Evolutionary conservation across 441 rosid species (phyloP).

Genomic region (Isatis lusitanica): DNA sequence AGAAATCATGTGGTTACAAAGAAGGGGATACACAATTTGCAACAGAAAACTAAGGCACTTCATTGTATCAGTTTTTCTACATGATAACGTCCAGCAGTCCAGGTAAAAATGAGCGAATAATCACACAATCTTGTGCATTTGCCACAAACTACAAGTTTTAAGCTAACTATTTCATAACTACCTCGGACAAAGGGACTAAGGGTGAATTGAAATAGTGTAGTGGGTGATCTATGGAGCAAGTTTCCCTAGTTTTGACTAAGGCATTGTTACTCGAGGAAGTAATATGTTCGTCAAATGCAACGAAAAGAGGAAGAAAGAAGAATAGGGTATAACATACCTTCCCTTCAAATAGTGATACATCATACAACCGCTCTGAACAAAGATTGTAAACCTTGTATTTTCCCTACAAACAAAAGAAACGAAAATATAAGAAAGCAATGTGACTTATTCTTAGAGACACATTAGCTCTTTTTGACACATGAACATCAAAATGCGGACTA

Average conservation of each 20-base stretch:
- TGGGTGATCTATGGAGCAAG: background rate
- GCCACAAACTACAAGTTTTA: background rate
- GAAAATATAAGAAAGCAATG: background rate
- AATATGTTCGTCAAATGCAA: conserved; percentile 2
- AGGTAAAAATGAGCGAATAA: background rate
- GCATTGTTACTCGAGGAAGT: background rate
- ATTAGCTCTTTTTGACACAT: background rate
- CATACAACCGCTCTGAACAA: conserved; percentile 92
- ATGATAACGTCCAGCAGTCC: conserved; percentile 3
- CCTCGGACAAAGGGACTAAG: background rate
- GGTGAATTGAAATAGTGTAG: background rate
- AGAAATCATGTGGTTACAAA: background rate
- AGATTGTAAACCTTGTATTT: conserved; percentile 96
- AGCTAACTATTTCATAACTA: background rate
- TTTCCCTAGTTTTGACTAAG: background rate
- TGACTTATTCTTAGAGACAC: background rate
- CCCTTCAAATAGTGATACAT: conserved; percentile 88
- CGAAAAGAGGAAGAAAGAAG: background rate
- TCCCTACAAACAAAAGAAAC: conserved; percentile 46
- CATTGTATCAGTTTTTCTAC: background rate
- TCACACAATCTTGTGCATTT: conserved; percentile 3
- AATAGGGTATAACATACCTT: conserved; percentile 54
- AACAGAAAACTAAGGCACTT: background rate
- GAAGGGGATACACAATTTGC: no score
- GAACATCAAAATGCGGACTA: background rate